These are phyloP conservation scores for Fragilariopsis cylindrus DNA, from an alignment of 108 stramenopile genomes.

Conservation along the genomic window DNA sequence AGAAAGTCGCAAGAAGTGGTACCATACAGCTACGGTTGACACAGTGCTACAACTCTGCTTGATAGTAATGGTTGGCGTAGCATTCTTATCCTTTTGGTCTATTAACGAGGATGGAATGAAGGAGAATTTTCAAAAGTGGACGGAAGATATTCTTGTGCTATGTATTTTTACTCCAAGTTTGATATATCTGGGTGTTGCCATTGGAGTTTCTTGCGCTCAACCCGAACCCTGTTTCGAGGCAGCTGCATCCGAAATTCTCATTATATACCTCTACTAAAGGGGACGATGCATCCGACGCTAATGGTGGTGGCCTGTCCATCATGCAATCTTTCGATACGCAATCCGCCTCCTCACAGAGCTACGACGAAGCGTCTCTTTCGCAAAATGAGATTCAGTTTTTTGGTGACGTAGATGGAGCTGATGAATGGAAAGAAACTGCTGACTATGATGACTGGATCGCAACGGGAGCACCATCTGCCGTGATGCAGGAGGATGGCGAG, in stretches of 20 bases:
- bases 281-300: background rate
- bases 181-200: background rate
- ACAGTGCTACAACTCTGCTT: constrained; percentile 27
- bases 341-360: background rate
- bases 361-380: background rate
- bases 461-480: background rate
- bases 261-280: background rate
- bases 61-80: constrained; percentile 13
- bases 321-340: constrained; percentile 2
- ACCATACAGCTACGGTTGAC: constrained; percentile 14
- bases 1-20: constrained; percentile 15
- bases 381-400: constrained; percentile 6
- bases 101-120: background rate
- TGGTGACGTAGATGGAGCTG: background rate
- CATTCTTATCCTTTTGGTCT: constrained; percentile 17
- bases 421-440: background rate
- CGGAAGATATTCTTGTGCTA: constrained; percentile 9
- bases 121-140: background rate
- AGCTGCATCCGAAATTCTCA: background rate
- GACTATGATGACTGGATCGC: background rate
- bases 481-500: constrained; percentile 1
- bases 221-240: constrained; percentile 7
- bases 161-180: background rate
- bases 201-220: constrained; percentile 4
- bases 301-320: background rate